These are phyloP conservation scores for Gypsophila paniculata DNA, from an alignment of 179 eudicot genomes.

Conservation along the genomic window DNA sequence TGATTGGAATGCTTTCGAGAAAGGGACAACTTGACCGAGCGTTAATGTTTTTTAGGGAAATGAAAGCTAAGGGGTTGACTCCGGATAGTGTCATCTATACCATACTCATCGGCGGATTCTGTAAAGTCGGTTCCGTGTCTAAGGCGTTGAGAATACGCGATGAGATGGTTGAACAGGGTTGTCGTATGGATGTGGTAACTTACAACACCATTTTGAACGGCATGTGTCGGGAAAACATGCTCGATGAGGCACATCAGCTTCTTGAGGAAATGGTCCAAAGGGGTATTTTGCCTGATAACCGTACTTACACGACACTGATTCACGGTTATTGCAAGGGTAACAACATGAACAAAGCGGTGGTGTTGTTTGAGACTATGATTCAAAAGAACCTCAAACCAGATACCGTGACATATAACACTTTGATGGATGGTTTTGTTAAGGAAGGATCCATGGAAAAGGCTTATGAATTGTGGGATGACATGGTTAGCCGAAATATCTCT, in stretches of 20 bases:
- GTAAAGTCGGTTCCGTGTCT: conserved; percentile 42
- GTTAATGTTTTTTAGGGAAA: conserved; percentile 40
- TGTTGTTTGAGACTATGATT: conserved; percentile 57
- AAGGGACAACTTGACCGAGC: conserved; percentile 55
- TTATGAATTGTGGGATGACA: conserved; percentile 44
- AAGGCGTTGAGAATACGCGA: conserved; percentile 65
- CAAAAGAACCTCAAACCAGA: conserved; percentile 69
- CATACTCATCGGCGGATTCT: conserved; percentile 65
- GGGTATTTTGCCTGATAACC: conserved; percentile 64
- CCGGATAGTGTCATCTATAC: conserved; percentile 77
- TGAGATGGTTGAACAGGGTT: conserved; percentile 78
- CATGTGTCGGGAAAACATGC: conserved; percentile 57
- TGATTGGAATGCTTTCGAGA: conserved; percentile 55
- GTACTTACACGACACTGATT: conserved; percentile 64
- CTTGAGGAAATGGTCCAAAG: conserved; percentile 75
- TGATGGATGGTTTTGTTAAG: conserved; percentile 79
- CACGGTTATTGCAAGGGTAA: conserved; percentile 62
- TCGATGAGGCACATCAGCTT: conserved; percentile 54
- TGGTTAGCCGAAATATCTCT: conserved; percentile 38
- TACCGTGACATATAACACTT: conserved; percentile 65
- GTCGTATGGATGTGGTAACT: conserved; percentile 67
- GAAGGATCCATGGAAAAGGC: conserved; percentile 66
- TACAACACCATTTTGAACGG: conserved; percentile 77
- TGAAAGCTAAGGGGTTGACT: conserved; percentile 54
- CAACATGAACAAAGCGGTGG: conserved; percentile 47